Conservation (phyloP, 2,329 filamentous ascomycete species). For the Zymoseptoria brevis region DNA sequence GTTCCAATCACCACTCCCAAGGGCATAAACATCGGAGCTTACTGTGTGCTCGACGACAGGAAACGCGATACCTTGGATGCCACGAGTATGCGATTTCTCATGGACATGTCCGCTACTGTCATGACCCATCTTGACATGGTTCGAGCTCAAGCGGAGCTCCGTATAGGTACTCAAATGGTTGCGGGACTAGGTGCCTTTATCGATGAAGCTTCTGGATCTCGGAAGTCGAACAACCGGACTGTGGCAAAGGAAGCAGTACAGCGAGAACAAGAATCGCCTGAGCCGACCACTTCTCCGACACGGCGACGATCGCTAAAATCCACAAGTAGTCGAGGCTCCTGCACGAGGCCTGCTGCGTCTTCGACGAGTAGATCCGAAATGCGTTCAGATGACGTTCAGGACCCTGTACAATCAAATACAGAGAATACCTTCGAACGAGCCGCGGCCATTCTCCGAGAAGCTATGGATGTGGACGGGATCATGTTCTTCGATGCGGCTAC, state of each 20-base stretch:
- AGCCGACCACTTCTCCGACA: not conserved
- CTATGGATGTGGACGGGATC: constrained; percentile 44
- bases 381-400: constrained; percentile 9
- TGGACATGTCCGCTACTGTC: constrained; percentile 49
- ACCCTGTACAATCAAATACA: constrained; percentile 7
- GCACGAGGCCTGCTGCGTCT: constrained; percentile 1
- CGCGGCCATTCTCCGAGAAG: constrained; percentile 41
- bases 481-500: constrained; percentile 34
- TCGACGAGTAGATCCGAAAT: constrained; percentile 6
- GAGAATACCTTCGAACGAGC: constrained; percentile 39
- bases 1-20: constrained; percentile 51
- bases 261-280: constrained; percentile 2
- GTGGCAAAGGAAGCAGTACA: constrained; percentile 13
- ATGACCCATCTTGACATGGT: constrained; percentile 53
- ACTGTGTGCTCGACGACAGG: constrained; percentile 51
- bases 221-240: constrained; percentile 11
- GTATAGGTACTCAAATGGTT: constrained; percentile 47
- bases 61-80: constrained; percentile 44
- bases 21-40: constrained; percentile 52
- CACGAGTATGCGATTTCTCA: constrained; percentile 47
- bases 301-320: constrained; percentile 1
- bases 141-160: constrained; percentile 30
- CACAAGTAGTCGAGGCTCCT: not conserved
- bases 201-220: constrained; percentile 16
- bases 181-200: constrained; percentile 37